Conservation (phyloP, 2,329 filamentous ascomycete genomes). For the Bipolaris sorokiniana region DNA sequence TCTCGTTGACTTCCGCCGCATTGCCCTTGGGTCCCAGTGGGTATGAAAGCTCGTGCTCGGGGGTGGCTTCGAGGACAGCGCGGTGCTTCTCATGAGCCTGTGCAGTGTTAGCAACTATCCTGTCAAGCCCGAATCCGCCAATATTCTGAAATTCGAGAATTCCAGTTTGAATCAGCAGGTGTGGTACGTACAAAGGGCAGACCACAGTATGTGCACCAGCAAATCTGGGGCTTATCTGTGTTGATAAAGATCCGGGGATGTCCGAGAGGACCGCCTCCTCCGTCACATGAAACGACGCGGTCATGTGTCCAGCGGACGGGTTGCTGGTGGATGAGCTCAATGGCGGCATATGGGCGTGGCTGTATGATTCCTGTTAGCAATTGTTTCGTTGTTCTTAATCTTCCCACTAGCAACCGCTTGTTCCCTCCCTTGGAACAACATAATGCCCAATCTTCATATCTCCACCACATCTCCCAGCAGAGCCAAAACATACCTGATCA, state of each 20-base stretch:
- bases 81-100: constrained; percentile 92
- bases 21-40: constrained; percentile 71
- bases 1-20: constrained; percentile 63
- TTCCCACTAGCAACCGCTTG: background rate
- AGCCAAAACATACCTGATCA: constrained; percentile 71
- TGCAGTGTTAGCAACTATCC: constrained; percentile 17
- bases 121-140: background rate
- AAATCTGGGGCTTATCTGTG: constrained; percentile 94
- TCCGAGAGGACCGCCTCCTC: constrained; percentile 85
- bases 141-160: background rate
- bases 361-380: constrained; percentile 51
- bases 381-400: constrained; percentile 6
- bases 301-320: constrained; percentile 91
- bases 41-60: constrained; percentile 78
- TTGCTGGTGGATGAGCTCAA: constrained; percentile 94
- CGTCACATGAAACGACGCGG: constrained; percentile 83
- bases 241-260: constrained; percentile 98
- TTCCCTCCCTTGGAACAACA: background rate
- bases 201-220: constrained; percentile 89
- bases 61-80: constrained; percentile 80
- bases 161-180: too few species aligned
- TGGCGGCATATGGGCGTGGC: constrained; percentile 89
- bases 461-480: background rate
- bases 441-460: background rate
- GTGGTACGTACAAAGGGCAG: constrained; percentile 80